A percentile compares a stretch with the other conserved stretches of the same genome.
phyloP scores from a whole-genome alignment of 169 alveolate species.

The Eimeria necatrix region DNA sequence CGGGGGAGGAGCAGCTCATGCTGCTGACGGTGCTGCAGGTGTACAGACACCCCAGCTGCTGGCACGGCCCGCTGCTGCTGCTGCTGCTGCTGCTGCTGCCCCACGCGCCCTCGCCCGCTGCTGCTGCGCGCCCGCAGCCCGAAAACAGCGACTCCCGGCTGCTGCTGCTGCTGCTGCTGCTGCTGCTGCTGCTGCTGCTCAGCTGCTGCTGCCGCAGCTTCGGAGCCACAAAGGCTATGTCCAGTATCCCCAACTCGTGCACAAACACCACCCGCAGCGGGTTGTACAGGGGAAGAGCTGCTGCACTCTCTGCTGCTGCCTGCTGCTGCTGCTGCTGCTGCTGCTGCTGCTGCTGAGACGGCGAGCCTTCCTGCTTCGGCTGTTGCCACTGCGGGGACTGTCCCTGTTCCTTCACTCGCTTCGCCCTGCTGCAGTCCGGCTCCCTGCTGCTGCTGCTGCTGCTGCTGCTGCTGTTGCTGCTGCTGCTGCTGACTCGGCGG shows the following conservation, averaged over 20 bases:
- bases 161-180: constrained; percentile 52
- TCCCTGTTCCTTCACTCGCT: constrained; percentile 29
- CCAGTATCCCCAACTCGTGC: constrained; percentile 30
- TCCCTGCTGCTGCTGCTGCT: neutral
- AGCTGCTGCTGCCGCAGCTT: constrained; percentile 56
- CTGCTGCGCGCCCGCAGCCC: neutral
- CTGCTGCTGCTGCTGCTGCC: neutral
- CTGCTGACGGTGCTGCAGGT: neutral
- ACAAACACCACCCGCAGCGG: constrained; percentile 39
- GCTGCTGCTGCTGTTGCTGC: constrained; percentile 43
- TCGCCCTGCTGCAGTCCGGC: constrained; percentile 5
- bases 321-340: constrained; percentile 55
- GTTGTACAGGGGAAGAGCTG: neutral
- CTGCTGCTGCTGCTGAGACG: constrained; percentile 21
- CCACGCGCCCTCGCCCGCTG: neutral
- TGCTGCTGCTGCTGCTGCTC: constrained; percentile 38
- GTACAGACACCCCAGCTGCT: constrained; percentile 33
- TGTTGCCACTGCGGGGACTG: constrained; percentile 58
- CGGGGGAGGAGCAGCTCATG: neutral
- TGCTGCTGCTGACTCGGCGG: constrained; percentile 26
- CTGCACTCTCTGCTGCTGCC: constrained; percentile 1
- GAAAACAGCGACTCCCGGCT: neutral
- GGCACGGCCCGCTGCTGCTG: neutral
- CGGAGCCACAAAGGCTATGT: constrained; percentile 5
- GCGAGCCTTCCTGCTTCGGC: neutral